Base-by-base conservation (phyloP, 1,284 basidiomycete genomes). In the Tilletia caries region DNA sequence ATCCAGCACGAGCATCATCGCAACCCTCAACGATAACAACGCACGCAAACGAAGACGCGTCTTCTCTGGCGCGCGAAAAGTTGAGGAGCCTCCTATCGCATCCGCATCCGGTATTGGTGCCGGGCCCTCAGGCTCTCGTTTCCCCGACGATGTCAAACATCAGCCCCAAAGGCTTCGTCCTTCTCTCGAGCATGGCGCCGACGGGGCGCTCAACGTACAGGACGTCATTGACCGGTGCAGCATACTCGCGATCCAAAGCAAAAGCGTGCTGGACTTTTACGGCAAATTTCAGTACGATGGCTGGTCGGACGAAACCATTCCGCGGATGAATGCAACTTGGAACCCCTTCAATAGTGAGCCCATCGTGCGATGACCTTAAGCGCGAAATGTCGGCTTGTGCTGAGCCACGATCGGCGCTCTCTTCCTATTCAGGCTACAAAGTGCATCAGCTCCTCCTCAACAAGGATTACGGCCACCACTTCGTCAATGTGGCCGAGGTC, bases 251-350 rank as follows among this genome's bases (percentile, higher is more conserved):
- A 74, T 73, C 66, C 72, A 71, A 50, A 72, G 72, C 5, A 77
- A 73, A 34, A 70, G 69, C n/a, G 76, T 77, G 10, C 68, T 76
- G 1, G 72, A 73, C 52, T 75, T 73, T 67, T 77, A 77, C 66
- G 71, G 73, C 70, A 67, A 67, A 8, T 72, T 77, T 20, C 71
- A 73, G 44, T 64, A 60, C 43, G 29, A 68, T 0, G 67, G 70
- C 27, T 74, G 74, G 76, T 70, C 65, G 23, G 64, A 68, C 12
- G 70, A 71, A 18, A 72, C 73, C 46, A 73, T 79, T 64, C 68
- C 65, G 34, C 73, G 74, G 8, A 76, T 77, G 76, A 50, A 70
- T 48, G 70, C 71, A 62, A 72, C 72, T 46, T 79, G 77, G 77
- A 41, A 65, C 18, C 73, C 75, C 0, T 77, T 79, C 66, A 72